These are phyloP conservation scores for Phytophthora capsici DNA, from an alignment of 352 stramenopile species.

Conservation along the genomic window DNA sequence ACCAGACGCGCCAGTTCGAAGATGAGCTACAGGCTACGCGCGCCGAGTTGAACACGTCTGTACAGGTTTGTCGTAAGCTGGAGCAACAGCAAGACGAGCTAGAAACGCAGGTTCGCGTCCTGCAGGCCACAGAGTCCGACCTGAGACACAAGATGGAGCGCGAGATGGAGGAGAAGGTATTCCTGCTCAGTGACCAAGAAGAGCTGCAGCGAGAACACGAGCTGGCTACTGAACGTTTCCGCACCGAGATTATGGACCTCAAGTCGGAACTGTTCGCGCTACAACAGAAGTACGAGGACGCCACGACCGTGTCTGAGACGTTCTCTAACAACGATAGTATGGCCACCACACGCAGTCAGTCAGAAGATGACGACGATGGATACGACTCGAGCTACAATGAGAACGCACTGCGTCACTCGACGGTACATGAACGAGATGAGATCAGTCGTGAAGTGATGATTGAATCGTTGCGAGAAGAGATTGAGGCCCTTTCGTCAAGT, in stretches of 20 bases:
- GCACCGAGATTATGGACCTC: constrained; percentile 86
- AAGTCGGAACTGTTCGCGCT: constrained; percentile 84
- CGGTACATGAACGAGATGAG: constrained; percentile 64
- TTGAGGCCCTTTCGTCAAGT: constrained; percentile 64
- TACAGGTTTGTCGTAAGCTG: constrained; percentile 52
- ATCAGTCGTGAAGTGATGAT: constrained; percentile 71
- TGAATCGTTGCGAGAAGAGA: constrained; percentile 68
- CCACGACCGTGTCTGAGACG: constrained; percentile 18
- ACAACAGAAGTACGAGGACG: constrained; percentile 66
- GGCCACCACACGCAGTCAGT: constrained; percentile 40
- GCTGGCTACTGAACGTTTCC: constrained; percentile 76
- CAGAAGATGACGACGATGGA: constrained; percentile 43
- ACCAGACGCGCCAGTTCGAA: constrained; percentile 60
- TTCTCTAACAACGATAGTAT: constrained; percentile 44
- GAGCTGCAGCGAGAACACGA: constrained; percentile 85
- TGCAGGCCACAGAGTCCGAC: constrained; percentile 81
- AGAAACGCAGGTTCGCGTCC: constrained; percentile 80
- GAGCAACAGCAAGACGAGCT: constrained; percentile 84
- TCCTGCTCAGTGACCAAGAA: constrained; percentile 82
- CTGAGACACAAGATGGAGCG: constrained; percentile 85
- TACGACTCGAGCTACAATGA: constrained; percentile 45
- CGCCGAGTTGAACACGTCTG: constrained; percentile 43
- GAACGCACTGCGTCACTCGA: constrained; percentile 53
- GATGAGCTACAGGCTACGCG: constrained; percentile 54
- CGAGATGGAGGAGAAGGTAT: constrained; percentile 89